Percentiles rank a stretch among this genome's conserved stretches.
Conservation (phyloP, 441 rosid genomes). For the Daphne laureola region DNA sequence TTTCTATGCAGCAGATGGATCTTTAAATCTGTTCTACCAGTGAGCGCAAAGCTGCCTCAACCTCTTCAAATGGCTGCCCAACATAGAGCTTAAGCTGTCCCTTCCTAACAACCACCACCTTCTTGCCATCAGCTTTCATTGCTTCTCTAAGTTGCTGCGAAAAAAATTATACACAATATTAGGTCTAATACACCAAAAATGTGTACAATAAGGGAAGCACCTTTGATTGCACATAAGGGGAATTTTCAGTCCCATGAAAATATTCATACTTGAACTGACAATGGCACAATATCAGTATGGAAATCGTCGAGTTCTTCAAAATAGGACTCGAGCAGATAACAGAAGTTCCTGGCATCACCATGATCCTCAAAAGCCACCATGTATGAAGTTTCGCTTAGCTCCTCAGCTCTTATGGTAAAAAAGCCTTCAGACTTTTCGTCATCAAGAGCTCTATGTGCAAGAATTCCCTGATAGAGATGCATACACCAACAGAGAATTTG, state of each 20-base stretch:
- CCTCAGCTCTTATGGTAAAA: conserved; percentile 32
- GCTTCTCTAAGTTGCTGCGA: conserved; percentile 53
- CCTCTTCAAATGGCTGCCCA: conserved; percentile 70
- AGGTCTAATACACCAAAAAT: not conserved
- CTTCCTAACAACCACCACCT: conserved; percentile 59
- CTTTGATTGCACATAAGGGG: too few relatives aligned
- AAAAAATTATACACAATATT: conserved; percentile 1
- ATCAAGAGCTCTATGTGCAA: conserved; percentile 54
- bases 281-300: conserved; percentile 50
- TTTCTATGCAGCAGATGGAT: not conserved
- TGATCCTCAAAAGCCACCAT: conserved; percentile 68
- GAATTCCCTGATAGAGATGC: conserved; percentile 39
- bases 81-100: conserved; percentile 69
- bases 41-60: conserved; percentile 53
- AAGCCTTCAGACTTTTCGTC: conserved; percentile 40
- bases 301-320: conserved; percentile 65
- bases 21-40: conserved; percentile 33
- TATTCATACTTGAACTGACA: conserved; percentile 45
- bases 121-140: conserved; percentile 35
- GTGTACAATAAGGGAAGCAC: not conserved
- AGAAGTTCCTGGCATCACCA: conserved; percentile 76
- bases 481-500: too few relatives aligned
- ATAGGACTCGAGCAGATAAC: conserved; percentile 50
- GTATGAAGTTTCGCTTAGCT: conserved; percentile 25
- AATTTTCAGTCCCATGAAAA: not conserved